Evolutionary conservation across 139 green algal genomes (phyloP).

Genomic region (Monoraphidium neglectum): DNA sequence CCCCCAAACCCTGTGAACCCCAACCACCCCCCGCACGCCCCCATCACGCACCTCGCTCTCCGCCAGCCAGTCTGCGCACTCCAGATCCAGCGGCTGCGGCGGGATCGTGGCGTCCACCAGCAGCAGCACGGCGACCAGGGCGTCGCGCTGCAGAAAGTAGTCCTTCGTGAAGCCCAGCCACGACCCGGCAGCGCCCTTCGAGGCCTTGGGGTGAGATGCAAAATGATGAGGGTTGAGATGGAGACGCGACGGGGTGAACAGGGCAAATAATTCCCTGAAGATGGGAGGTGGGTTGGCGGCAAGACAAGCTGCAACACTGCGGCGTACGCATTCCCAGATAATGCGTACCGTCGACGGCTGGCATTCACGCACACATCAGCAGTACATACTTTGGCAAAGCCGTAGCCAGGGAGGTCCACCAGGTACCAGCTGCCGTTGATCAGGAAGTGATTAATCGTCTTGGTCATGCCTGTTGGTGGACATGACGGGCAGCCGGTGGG

Average conservation of each 20-base stretch:
- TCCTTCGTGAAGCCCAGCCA: constrained; percentile 90
- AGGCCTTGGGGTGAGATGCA: not conserved
- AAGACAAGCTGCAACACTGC: not conserved
- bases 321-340: not conserved
- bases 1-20: not conserved
- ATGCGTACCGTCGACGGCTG: not conserved
- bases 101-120: constrained; percentile 89
- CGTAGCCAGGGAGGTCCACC: constrained; percentile 94
- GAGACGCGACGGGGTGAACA: not conserved
- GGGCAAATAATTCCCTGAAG: not conserved
- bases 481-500: not conserved
- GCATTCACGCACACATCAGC: not conserved
- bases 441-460: constrained; percentile 95
- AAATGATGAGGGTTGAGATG: not conserved
- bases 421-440: constrained; percentile 94
- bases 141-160: constrained; percentile 84
- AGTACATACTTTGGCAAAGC: constrained; percentile 48
- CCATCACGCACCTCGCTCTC: constrained; percentile 47
- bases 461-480: constrained; percentile 82
- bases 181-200: constrained; percentile 51
- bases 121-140: constrained; percentile 85
- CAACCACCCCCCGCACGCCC: not conserved
- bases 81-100: constrained; percentile 47
- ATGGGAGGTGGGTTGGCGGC: not conserved
- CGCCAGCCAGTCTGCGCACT: constrained; percentile 63